phyloP scores from a whole-genome alignment of 495 filamentous ascomycete species.

The Penicillium herquei region DNA sequence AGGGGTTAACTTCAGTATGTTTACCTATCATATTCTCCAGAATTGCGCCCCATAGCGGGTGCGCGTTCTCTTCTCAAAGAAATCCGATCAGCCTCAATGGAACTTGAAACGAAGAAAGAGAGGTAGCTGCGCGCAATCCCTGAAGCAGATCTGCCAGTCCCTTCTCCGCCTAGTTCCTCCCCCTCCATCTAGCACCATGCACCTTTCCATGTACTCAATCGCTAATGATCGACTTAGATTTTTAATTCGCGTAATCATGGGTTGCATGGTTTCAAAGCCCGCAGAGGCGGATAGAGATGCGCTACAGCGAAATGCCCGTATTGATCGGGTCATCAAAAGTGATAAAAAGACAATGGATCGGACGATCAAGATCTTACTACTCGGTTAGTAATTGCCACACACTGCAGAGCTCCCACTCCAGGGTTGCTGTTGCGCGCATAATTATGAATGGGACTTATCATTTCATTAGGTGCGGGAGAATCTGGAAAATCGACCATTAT shows the following conservation, averaged over 20 bases:
- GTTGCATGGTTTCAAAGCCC: slow-evolving; percentile 44
- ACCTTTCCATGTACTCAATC: background rate
- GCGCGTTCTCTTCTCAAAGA: background rate
- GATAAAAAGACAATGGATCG: slow-evolving; percentile 79
- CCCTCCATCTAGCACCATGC: background rate
- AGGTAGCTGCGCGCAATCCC: slow-evolving; percentile 23
- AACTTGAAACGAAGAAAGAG: background rate
- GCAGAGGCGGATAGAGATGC: slow-evolving; percentile 44
- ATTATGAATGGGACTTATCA: slow-evolving; percentile 10
- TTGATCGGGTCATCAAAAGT: slow-evolving; percentile 72
- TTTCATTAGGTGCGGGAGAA: slow-evolving; percentile 79
- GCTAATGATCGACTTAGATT: background rate
- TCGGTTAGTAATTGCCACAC: slow-evolving; percentile 51
- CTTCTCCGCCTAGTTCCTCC: background rate
- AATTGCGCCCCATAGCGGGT: background rate
- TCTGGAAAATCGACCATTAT: slow-evolving; percentile 97
- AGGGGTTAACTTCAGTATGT: slow-evolving; percentile 4
- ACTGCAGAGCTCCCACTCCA: no score
- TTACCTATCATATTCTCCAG: background rate
- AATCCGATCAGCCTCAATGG: background rate
- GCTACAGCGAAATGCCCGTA: slow-evolving; percentile 50
- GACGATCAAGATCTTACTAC: slow-evolving; percentile 79
- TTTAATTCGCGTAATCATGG: slow-evolving; percentile 29
- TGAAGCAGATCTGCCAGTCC: slow-evolving; percentile 24
- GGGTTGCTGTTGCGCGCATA: background rate